A percentile compares a stretch with the other conserved stretches of the same genome.
Conservation (phyloP, 352 stramenopile genomes). For the Globisporangium rhizosaccharum region DNA sequence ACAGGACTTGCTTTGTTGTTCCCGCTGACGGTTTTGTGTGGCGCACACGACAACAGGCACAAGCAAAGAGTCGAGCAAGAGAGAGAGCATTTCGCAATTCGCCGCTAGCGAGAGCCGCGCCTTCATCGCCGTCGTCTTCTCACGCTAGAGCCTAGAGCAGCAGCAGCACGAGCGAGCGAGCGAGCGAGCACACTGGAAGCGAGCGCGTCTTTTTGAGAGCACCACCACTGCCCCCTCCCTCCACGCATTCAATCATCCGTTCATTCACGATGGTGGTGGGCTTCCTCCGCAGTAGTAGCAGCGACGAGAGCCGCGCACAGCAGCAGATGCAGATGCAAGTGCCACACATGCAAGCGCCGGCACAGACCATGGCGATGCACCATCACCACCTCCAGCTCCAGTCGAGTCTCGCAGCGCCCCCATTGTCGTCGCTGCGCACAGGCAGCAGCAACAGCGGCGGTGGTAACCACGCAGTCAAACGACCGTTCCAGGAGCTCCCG, state of each 20-base stretch:
- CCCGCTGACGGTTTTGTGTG: too few species aligned
- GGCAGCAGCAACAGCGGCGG: not conserved
- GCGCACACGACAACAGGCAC: not conserved
- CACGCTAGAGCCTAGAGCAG: not conserved
- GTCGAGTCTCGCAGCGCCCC: not conserved
- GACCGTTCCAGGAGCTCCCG: slow-evolving; percentile 57
- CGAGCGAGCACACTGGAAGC: not conserved
- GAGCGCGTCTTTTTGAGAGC: not conserved
- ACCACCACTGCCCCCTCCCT: not conserved
- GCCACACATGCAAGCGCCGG: not conserved
- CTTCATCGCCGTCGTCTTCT: not conserved
- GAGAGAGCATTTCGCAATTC: not conserved
- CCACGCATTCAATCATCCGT: not conserved
- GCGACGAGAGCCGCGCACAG: not conserved
- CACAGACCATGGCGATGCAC: not conserved
- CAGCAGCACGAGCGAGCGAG: not conserved
- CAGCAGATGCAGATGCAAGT: not conserved
- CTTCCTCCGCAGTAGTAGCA: not conserved
- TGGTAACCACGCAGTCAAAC: slow-evolving; percentile 5
- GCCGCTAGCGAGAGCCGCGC: not conserved
- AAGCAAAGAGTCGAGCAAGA: not conserved
- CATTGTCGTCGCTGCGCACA: not conserved
- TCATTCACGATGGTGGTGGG: not conserved
- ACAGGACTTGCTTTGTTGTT: too few species aligned
- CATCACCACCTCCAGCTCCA: not conserved